phyloP scores from a whole-genome alignment of 2,329 filamentous ascomycete genomes.

The Penicillium concentricum region DNA sequence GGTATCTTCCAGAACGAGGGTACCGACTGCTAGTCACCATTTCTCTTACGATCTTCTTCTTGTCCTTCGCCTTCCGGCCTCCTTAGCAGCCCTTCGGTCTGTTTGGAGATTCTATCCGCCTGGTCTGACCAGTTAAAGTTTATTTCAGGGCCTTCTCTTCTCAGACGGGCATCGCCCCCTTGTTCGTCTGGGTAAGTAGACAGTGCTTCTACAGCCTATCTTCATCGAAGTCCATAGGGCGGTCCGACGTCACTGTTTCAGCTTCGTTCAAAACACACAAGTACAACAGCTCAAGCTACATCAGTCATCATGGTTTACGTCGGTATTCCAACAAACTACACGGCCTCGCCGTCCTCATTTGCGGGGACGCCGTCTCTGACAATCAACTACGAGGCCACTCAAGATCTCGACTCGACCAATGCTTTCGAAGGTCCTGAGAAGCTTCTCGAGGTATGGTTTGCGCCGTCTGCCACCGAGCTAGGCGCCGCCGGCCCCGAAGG shows the following conservation, averaged over 20 bases:
- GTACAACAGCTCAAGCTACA: constrained; percentile 21
- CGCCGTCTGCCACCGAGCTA: constrained; percentile 70
- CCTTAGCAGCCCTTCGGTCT: constrained; percentile 73
- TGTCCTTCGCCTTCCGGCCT: constrained; percentile 74
- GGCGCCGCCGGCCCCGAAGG: constrained; percentile 69
- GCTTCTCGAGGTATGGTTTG: constrained; percentile 97
- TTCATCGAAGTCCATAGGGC: constrained; percentile 23
- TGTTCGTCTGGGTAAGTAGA: constrained; percentile 95
- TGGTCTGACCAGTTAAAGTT: constrained; percentile 69
- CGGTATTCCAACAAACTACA: constrained; percentile 77
- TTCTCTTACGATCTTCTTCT: constrained; percentile 79
- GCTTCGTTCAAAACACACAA: constrained; percentile 15
- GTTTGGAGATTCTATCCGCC: constrained; percentile 66
- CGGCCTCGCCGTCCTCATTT: constrained; percentile 73
- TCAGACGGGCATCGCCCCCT: constrained; percentile 82
- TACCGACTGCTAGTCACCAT: constrained; percentile 70
- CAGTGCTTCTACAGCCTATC: constrained; percentile 74
- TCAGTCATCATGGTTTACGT: constrained; percentile 69
- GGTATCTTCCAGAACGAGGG: constrained; percentile 70
- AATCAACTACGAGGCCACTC: constrained; percentile 92
- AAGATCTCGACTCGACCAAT: constrained; percentile 90
- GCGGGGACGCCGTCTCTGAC: constrained; percentile 84
- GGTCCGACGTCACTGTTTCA: constrained; percentile 22
- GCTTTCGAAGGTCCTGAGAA: constrained; percentile 99
- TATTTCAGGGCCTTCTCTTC: constrained; percentile 92